Base-by-base conservation (phyloP, 768 basidiomycete species). In the Leccinum arenicola region DNA sequence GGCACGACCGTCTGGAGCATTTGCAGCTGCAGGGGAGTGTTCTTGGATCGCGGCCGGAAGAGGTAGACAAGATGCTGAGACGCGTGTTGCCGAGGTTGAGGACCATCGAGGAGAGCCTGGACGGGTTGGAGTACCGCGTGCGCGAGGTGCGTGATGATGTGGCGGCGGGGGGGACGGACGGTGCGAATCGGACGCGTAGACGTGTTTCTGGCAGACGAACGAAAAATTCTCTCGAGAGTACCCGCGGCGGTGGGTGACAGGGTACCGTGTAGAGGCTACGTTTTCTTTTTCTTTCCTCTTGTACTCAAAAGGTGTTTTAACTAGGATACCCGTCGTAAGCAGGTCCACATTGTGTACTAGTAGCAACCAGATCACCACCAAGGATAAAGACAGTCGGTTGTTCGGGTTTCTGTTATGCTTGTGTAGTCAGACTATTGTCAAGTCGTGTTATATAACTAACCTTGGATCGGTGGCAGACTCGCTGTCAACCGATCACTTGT, bases 71-170 rank as follows among this genome's bases (percentile, higher is more conserved):
- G 56, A 49, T 70, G 57, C 49, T 68, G 55, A 59, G 50, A 17
- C 59, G 68, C 23, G 65, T 68, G 43, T 19, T 70, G n/a, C 68
- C 67, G 47, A 50, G 59, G 21, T 23, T 68, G 61, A 54, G 3
- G 52, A 68, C 68, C 3, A 48, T 70, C 31, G 68, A 69, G 59
- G 68, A 69, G 66, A 59, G 61, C 19, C 4, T 59, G 50, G 54
- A 65, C 7, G 63, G 68, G 35, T 27, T 59, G 50, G 59, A 35
- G 54, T n/a, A 56, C 33, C 45, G 49, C 8, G 57, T 66, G 59
- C 67, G 67, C 8, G 43, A 58, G 3, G 35, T 69, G 35, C 33
- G 38, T 40, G 38, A 9, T 40, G 38, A n/a, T 2, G 47, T 11
- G 15, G 25, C n/a, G 36, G 43, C 21, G n/a, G 50, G 23, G 29